Evolutionary conservation across 176 grass and related monocot species (phyloP).

Genomic region (Bromus sterilis): DNA sequence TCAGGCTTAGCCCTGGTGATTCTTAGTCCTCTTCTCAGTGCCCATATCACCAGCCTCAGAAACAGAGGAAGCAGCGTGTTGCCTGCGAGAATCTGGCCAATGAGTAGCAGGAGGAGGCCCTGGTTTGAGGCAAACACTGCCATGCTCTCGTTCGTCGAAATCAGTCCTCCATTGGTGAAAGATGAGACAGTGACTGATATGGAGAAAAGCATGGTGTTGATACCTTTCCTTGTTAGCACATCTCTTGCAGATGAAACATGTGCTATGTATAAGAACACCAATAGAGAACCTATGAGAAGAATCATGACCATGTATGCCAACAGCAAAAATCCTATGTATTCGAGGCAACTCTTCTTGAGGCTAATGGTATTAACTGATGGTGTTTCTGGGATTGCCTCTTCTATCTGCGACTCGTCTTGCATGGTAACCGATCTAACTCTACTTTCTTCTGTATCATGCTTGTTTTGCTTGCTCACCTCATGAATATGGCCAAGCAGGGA

Average conservation of each 20-base stretch:
- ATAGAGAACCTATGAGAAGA: conserved; percentile 22
- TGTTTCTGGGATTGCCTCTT: conserved; percentile 10
- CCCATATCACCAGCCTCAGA: conserved; percentile 32
- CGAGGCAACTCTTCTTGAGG: background rate
- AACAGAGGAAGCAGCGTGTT: conserved; percentile 50
- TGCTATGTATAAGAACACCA: conserved; percentile 42
- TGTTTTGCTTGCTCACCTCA: background rate
- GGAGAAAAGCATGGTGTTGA: conserved; percentile 39
- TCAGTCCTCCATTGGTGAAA: conserved; percentile 66
- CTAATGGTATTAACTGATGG: background rate
- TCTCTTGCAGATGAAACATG: conserved; percentile 33
- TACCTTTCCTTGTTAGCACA: conserved; percentile 41
- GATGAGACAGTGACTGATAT: conserved; percentile 37
- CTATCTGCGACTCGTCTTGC: conserved; percentile 5
- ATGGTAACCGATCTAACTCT: conserved; percentile 6
- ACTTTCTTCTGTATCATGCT: background rate
- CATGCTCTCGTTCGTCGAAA: conserved; percentile 73
- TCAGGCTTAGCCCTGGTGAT: background rate
- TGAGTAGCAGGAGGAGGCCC: conserved; percentile 51
- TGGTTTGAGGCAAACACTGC: conserved; percentile 43
- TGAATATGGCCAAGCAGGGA: conserved; percentile 38
- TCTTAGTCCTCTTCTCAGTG: background rate
- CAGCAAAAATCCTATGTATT: conserved; percentile 28
- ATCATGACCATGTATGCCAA: conserved; percentile 27
- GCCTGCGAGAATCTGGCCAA: conserved; percentile 53